phyloP scores from a whole-genome alignment of 2,329 filamentous ascomycete genomes.

The Trichoderma endophyticum region DNA sequence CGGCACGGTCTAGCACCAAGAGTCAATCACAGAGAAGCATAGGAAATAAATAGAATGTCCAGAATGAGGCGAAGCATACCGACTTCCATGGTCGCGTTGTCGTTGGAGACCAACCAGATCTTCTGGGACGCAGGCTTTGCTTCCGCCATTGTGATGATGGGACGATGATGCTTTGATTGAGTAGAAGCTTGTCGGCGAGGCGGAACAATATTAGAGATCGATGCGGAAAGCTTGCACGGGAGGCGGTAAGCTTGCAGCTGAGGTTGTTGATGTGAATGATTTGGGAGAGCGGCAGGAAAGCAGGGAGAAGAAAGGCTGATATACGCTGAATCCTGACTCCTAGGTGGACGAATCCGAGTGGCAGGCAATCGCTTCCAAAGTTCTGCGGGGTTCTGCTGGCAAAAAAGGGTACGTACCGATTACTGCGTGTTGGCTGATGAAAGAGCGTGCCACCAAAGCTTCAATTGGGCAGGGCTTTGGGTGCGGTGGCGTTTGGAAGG shows the following conservation, averaged over 20 bases:
- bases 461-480: background rate
- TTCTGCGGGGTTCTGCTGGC: constrained; percentile 15
- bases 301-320: background rate
- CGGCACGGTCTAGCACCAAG: constrained; percentile 64
- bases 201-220: background rate
- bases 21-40: background rate
- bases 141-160: constrained; percentile 36
- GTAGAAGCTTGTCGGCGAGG: background rate
- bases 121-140: constrained; percentile 32
- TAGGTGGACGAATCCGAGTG: constrained; percentile 1
- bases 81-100: constrained; percentile 45
- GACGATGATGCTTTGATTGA: background rate
- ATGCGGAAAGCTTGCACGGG: background rate
- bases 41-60: background rate
- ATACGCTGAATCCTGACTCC: constrained; percentile 1
- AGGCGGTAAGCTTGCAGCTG: background rate
- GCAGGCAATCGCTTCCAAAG: background rate
- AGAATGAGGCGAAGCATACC: constrained; percentile 36
- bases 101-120: constrained; percentile 52
- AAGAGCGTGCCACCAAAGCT: background rate
- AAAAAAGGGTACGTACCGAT: background rate
- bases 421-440: background rate
- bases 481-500: background rate
- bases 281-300: background rate
- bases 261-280: background rate